phyloP scores from a whole-genome alignment of 2,329 filamentous ascomycete genomes.

The Acephala macrosclerotiorum region DNA sequence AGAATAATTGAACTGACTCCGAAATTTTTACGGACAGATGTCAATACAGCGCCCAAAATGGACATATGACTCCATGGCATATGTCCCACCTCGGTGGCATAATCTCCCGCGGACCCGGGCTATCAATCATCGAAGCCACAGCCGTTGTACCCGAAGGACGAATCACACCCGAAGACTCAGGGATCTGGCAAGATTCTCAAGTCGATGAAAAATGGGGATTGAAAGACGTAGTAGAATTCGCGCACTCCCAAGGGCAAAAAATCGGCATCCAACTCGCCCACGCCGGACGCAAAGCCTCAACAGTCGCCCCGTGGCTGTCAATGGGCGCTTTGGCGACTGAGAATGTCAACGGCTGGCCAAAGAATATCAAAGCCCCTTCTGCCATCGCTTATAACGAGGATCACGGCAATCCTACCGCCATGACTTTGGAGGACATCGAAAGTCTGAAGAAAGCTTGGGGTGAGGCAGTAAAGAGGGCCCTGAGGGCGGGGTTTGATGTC shows the following conservation, averaged over 20 bases:
- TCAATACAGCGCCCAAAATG: conserved; percentile 71
- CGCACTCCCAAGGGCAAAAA: conserved; percentile 79
- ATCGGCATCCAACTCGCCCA: conserved; percentile 84
- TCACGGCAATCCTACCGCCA: conserved; percentile 68
- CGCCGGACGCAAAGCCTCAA: conserved; percentile 75
- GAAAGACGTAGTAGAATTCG: conserved; percentile 76
- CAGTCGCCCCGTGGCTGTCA: conserved; percentile 68
- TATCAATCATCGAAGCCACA: conserved; percentile 82
- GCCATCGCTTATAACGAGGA: conserved; percentile 65
- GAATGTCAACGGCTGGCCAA: conserved; percentile 62
- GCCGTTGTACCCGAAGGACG: conserved; percentile 78
- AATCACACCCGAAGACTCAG: conserved; percentile 81
- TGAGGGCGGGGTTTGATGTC: conserved; percentile 73
- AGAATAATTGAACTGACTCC: no score
- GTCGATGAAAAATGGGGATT: conserved; percentile 65
- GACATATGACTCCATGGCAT: conserved; percentile 83
- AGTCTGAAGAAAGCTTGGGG: conserved; percentile 68
- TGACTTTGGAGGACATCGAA: conserved; percentile 74
- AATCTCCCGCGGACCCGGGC: conserved; percentile 74
- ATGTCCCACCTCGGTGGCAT: conserved; percentile 84
- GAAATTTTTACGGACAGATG: no score
- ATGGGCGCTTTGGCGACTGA: conserved; percentile 58
- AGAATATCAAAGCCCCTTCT: conserved; percentile 60
- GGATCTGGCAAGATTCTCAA: conserved; percentile 87
- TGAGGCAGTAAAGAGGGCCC: conserved; percentile 62